These are phyloP conservation scores for Solanum pinnatisectum DNA, from an alignment of 257 asterid genomes.

Conservation along the genomic window DNA sequence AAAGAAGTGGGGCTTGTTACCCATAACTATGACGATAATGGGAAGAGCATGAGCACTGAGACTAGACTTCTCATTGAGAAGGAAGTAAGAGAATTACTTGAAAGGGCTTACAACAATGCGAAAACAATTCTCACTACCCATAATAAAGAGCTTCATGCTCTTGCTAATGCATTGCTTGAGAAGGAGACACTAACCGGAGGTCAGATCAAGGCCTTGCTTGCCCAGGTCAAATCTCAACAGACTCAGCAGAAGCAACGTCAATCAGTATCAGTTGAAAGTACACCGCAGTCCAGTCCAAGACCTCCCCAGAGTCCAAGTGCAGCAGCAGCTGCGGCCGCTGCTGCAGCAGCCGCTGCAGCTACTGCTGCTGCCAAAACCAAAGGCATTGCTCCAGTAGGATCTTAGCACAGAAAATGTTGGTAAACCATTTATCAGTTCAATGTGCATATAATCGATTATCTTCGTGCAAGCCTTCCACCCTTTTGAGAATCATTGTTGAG, in stretches of 20 bases:
- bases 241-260: slow-evolving; percentile 23
- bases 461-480: neutral
- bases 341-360: slow-evolving; percentile 37
- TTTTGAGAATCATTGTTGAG: neutral
- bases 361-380: slow-evolving; percentile 63
- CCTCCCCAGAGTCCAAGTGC: slow-evolving; percentile 39
- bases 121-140: slow-evolving; percentile 50
- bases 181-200: slow-evolving; percentile 67
- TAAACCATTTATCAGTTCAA: neutral
- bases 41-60: slow-evolving; percentile 90
- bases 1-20: slow-evolving; percentile 62
- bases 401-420: slow-evolving; percentile 22
- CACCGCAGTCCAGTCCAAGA: slow-evolving; percentile 19
- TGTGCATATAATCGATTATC: neutral
- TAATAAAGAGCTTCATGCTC: slow-evolving; percentile 65
- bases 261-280: slow-evolving; percentile 18
- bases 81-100: slow-evolving; percentile 57
- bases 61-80: slow-evolving; percentile 63
- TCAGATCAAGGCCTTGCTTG: slow-evolving; percentile 58
- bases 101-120: slow-evolving; percentile 60
- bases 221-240: slow-evolving; percentile 33
- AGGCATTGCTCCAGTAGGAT: slow-evolving; percentile 65
- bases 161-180: slow-evolving; percentile 73
- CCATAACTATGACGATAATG: slow-evolving; percentile 69
- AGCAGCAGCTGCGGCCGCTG: slow-evolving; percentile 47